Percentiles rank a stretch among this genome's conserved stretches.
Evolutionary conservation across 139 green algal species (phyloP).

Genomic region (Yamagishiella unicocca): DNA sequence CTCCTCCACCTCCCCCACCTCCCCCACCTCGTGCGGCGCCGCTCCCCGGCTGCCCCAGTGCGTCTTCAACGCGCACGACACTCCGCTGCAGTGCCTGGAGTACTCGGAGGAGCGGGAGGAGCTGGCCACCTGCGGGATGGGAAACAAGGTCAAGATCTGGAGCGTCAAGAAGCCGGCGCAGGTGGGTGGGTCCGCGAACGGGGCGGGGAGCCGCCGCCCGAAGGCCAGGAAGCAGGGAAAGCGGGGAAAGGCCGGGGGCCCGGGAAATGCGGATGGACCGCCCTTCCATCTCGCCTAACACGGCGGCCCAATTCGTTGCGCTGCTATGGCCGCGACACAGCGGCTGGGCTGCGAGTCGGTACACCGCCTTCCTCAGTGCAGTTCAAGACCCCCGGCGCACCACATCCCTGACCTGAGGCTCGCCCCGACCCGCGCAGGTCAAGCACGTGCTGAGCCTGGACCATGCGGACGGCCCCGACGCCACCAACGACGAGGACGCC

Average conservation of each 20-base stretch:
- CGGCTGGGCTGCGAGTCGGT: no score
- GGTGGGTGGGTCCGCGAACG: no score
- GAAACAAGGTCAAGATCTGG: constrained; percentile 70
- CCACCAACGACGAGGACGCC: constrained; percentile 22
- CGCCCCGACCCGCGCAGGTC: constrained; percentile 12
- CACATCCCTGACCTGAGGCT: background rate
- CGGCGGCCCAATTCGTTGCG: no score
- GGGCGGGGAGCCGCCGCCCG: no score
- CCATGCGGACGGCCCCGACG: constrained; percentile 2
- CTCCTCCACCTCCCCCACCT: no score
- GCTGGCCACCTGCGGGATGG: constrained; percentile 71
- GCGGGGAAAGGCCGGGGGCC: no score
- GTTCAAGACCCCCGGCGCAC: no score
- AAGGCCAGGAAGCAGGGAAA: no score
- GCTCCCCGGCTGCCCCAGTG: constrained; percentile 14
- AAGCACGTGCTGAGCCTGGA: constrained; percentile 48
- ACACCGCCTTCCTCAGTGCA: no score
- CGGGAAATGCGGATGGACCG: no score
- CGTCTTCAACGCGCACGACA: constrained; percentile 64
- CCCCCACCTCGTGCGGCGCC: background rate
- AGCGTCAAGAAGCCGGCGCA: constrained; percentile 19
- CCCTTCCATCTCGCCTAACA: no score
- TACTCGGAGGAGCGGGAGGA: constrained; percentile 61
- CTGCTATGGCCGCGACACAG: no score
- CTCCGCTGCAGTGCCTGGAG: constrained; percentile 68